Conservation (phyloP, 1,139 yeast genomes). For the Zygoascus sp. region DNA sequence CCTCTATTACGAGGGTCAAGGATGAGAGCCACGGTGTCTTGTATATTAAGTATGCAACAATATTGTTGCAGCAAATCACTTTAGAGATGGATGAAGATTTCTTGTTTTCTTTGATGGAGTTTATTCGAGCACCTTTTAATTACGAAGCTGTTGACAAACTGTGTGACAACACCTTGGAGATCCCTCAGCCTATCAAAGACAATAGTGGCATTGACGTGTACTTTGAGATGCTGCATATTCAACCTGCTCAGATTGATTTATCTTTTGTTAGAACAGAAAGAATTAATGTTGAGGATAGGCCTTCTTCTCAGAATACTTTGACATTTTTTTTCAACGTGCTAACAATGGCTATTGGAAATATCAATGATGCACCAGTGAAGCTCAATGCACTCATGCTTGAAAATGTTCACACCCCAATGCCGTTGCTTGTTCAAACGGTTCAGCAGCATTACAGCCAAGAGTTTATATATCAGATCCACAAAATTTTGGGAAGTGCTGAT, state of each 20-base stretch:
- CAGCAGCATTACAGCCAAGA: constrained; percentile 89
- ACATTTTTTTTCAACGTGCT: constrained; percentile 73
- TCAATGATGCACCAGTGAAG: constrained; percentile 93
- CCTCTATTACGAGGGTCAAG: constrained; percentile 74
- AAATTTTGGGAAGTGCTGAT: constrained; percentile 93
- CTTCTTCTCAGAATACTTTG: constrained; percentile 58
- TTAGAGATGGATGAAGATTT: constrained; percentile 93
- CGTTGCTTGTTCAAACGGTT: constrained; percentile 65
- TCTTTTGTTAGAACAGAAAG: constrained; percentile 92
- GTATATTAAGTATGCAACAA: constrained; percentile 86
- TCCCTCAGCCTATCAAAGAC: constrained; percentile 69
- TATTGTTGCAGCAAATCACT: constrained; percentile 84
- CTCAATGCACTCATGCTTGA: constrained; percentile 84
- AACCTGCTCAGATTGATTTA: constrained; percentile 81
- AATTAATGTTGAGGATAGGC: constrained; percentile 54
- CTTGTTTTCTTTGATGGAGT: constrained; percentile 74
- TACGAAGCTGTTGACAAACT: constrained; percentile 36
- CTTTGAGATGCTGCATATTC: constrained; percentile 88
- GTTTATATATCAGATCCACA: constrained; percentile 86
- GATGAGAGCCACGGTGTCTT: constrained; percentile 88
- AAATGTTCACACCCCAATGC: constrained; percentile 81
- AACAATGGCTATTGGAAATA: constrained; percentile 96
- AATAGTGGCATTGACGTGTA: constrained; percentile 69
- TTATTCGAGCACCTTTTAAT: constrained; percentile 55
- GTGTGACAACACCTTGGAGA: constrained; percentile 56